Evolutionary conservation across 169 alveolate genomes (phyloP), one percentile per base, ranked within the genome.

Genomic region (Eimeria mitis): DNA sequence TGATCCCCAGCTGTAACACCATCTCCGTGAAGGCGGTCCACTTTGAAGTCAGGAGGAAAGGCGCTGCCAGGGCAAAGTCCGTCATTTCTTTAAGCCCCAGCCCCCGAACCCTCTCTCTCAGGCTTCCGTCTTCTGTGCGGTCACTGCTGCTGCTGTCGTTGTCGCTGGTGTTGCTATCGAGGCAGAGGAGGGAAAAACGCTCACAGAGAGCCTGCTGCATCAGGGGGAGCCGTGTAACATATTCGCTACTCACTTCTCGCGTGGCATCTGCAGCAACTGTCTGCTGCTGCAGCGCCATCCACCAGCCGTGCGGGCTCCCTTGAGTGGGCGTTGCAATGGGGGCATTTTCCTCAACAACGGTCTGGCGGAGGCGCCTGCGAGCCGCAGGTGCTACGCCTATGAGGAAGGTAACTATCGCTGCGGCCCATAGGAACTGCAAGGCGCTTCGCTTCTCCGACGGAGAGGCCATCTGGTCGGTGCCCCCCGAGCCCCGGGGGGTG

Each of bases 11-110:
- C 56, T 40, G 34, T 37, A 87, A 83, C 40, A 87, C 65, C 92
- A 87, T 87, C 81, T 87, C 92, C 14, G 81, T 63, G n/a, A 87
- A 87, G 63, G 81, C 81, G 8, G 31, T 28, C 92, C 92, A 87
- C 63, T 63, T 63, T 7, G 78, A 61, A 6, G 81, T 42, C 83
- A 87, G 61, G 13, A 87, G 54, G 11, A 52, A 54, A 1, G 92
- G 92, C 25, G 81, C 81, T 40, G 92, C 81, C 13, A 87, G 81
- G 52, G 92, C 92, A 31, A 87, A 87, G 44, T 87, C 92, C 31
- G 78, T 87, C 92, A 87, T 87, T 42, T 87, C 92, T 4, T 16
- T 61, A 5, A 83, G 76, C 75, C 90, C 76, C 1, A 83, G 19
- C n/a, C 75, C 76, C 56, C 3, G 14, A 40, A 56, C 90, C 34